These are phyloP conservation scores for Talaromyces sp. DNA, from an alignment of 2,329 filamentous ascomycete species.

Conservation along the genomic window DNA sequence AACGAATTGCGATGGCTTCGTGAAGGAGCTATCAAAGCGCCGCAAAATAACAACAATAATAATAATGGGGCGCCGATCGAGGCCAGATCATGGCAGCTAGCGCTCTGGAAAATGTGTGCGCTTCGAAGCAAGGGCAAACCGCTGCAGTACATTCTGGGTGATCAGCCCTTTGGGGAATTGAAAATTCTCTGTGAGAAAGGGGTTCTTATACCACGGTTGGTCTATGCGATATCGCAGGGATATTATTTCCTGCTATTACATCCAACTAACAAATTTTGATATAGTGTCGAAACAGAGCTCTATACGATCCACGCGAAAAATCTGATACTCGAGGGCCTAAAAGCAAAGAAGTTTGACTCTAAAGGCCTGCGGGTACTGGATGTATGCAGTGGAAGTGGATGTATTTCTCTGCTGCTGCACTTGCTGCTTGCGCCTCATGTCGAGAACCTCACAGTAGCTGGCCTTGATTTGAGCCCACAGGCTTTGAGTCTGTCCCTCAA, in stretches of 20 bases:
- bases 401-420: constrained; percentile 74
- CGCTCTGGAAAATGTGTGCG: constrained; percentile 33
- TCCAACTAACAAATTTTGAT: background rate
- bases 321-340: constrained; percentile 27
- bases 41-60: background rate
- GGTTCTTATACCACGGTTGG: constrained; percentile 73
- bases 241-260: background rate
- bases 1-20: constrained; percentile 45
- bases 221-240: background rate
- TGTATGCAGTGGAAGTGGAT: constrained; percentile 85
- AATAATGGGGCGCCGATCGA: background rate
- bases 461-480: constrained; percentile 64
- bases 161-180: constrained; percentile 79
- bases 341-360: background rate
- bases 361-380: constrained; percentile 63
- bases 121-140: constrained; percentile 60
- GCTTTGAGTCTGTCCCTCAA: constrained; percentile 61
- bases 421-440: constrained; percentile 48
- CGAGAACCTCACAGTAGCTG: constrained; percentile 49
- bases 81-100: constrained; percentile 18
- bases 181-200: constrained; percentile 71
- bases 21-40: constrained; percentile 28
- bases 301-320: constrained; percentile 55
- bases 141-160: constrained; percentile 82
- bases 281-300: constrained; percentile 63